Base-by-base conservation (phyloP, 192 early-diverging fungal species). In the Powellomyces hirtus region DNA sequence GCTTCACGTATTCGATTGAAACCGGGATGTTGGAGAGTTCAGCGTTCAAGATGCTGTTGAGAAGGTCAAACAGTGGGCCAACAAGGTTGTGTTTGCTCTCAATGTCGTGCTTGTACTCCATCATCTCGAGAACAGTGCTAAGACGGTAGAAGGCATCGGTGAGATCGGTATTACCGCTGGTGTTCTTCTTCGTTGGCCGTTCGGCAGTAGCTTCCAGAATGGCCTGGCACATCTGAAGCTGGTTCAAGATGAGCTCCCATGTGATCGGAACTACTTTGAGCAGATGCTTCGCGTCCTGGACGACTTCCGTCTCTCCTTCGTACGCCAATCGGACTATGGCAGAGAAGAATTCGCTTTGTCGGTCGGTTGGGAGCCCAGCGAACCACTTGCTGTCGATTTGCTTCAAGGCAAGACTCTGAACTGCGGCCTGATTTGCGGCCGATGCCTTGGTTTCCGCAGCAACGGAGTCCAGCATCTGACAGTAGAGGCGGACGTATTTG, bases 1-100 rank as follows among this genome's bases (percentile, higher is more conserved):
- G 95, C 77, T 91, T 91, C 37, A 90, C 75, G 75, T 97, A 96
- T 64, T 96, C 94, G 40, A 91, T 66, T 8, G 75, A 26, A 2
- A 34, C 58, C 14, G 63, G 33, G 10, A 49, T 37, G 18, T 68
- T 51, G 31, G 70, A 46, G 7, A 52, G 34, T 30, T 60, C 59
- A 16, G 62, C 51, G 46, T 68, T 80, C 49, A 90, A 74, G 49
- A 96, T 76, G 18, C 75, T 81, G 0, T 80, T 76, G n/a, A 96
- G 75, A 2, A 89, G 70, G 46, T 88, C 84, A 62, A 92, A 93
- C 67, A 96, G 77, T 3, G 86, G 79, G 10, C 83, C 85, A 13
- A 89, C 79, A 37, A 92, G 79, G 24, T 79, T 68, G 18, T 79
- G 64, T 30, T 79, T 83, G 20, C 78, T 66, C 0, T 64, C 63